Evolutionary conservation across 208 protist genomes (phyloP).

Genomic region (Leishmania tarentolae): DNA sequence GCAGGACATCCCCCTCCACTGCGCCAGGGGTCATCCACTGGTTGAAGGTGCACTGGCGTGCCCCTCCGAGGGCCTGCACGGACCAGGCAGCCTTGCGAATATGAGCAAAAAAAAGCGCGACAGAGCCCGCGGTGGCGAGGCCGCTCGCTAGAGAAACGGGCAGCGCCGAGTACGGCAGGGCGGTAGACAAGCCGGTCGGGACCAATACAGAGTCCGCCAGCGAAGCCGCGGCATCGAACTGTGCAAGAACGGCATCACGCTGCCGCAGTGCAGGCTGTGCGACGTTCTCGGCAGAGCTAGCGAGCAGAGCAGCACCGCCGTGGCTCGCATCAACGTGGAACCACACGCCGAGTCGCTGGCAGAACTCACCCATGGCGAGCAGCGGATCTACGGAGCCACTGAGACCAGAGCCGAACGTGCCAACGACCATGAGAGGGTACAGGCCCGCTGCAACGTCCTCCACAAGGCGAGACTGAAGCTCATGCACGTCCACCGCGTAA

Average conservation of each 20-base stretch:
- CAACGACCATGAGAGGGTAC: constrained; percentile 68
- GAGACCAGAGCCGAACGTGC: constrained; percentile 48
- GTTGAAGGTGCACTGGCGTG: constrained; percentile 29
- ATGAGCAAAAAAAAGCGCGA: constrained; percentile 35
- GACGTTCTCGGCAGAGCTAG: background rate
- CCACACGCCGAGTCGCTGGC: constrained; percentile 61
- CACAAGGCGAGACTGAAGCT: constrained; percentile 54
- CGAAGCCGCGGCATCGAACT: constrained; percentile 15
- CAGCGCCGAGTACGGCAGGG: constrained; percentile 17
- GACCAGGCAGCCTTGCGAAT: constrained; percentile 40
- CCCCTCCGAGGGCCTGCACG: constrained; percentile 29
- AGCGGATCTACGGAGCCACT: constrained; percentile 69
- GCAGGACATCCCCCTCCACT: constrained; percentile 24
- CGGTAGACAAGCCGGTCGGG: constrained; percentile 11
- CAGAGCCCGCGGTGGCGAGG: background rate
- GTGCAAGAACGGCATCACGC: constrained; percentile 1
- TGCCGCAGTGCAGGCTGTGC: background rate
- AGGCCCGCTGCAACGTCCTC: constrained; percentile 68
- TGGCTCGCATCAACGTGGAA: constrained; percentile 73
- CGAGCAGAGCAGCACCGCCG: constrained; percentile 43
- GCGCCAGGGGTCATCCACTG: constrained; percentile 12
- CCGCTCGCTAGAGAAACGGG: background rate
- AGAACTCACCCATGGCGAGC: constrained; percentile 41
- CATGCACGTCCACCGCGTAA: constrained; percentile 44
- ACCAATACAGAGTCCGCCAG: constrained; percentile 25